Conservation (phyloP, 140 eudicot genomes). For the Stevia rebaudiana region DNA sequence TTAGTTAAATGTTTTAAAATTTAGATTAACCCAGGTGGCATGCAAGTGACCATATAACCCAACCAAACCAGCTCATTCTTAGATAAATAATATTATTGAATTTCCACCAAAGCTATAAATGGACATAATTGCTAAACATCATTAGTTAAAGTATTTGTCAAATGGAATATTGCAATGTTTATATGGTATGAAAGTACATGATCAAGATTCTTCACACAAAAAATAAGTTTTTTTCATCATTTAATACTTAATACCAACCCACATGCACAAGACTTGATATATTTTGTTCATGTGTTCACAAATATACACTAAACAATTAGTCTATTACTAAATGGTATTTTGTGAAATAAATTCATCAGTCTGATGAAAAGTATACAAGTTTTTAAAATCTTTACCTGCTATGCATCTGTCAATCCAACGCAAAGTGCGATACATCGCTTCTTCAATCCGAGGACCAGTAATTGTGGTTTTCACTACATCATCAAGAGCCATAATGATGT, state of each 20-base stretch:
- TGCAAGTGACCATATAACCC: not conserved
- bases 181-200: not conserved
- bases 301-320: not conserved
- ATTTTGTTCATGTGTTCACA: not conserved
- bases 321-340: constrained; percentile 6
- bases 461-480: constrained; percentile 94
- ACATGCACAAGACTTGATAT: not conserved
- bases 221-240: not conserved
- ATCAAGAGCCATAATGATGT: constrained; percentile 94
- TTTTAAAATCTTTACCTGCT: constrained; percentile 45
- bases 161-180: not conserved
- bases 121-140: not conserved
- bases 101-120: not conserved
- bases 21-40: not conserved
- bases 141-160: not conserved
- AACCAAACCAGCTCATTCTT: not conserved
- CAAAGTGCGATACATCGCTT: constrained; percentile 91
- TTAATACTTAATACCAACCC: not conserved
- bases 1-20: not conserved
- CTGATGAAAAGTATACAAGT: not conserved
- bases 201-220: not conserved
- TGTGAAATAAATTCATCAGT: not conserved
- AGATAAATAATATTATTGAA: not conserved
- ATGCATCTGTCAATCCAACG: constrained; percentile 99
- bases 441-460: constrained; percentile 89